A percentile compares a stretch with the other conserved stretches of the same genome.
These are phyloP conservation scores for Hypoxylon sp. DNA, from an alignment of 2,329 filamentous ascomycete genomes.

Conservation along the genomic window DNA sequence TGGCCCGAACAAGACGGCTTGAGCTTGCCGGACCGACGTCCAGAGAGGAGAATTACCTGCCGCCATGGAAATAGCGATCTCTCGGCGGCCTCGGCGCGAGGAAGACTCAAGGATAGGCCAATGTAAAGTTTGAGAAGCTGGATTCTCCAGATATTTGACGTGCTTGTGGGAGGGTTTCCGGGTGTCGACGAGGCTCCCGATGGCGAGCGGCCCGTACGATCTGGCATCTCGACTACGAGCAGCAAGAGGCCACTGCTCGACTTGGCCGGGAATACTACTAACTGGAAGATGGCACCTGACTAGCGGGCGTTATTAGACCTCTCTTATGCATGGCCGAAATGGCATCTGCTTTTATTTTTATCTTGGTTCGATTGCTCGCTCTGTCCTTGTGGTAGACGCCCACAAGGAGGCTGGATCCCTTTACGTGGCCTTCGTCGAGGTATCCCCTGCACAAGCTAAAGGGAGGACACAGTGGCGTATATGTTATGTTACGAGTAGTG, in stretches of 20 bases:
- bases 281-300: constrained; percentile 39
- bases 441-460: constrained; percentile 42
- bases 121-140: constrained; percentile 34
- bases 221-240: constrained; percentile 35
- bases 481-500: constrained; percentile 43
- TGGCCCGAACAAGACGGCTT: constrained; percentile 41
- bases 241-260: constrained; percentile 34
- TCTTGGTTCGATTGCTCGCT: constrained; percentile 50
- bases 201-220: constrained; percentile 31
- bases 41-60: constrained; percentile 9
- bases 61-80: constrained; percentile 28
- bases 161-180: constrained; percentile 36
- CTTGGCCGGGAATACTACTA: constrained; percentile 35
- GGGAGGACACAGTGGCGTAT: constrained; percentile 43
- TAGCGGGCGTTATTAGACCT: constrained; percentile 54
- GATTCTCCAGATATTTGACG: constrained; percentile 38
- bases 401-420: constrained; percentile 45
- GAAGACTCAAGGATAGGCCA: constrained; percentile 36
- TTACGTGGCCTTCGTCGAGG: constrained; percentile 41
- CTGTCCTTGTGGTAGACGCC: constrained; percentile 45
- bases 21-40: constrained; percentile 35
- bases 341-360: constrained; percentile 56
- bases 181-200: constrained; percentile 35
- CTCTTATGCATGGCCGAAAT: constrained; percentile 60
- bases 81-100: constrained; percentile 37